A percentile compares a stretch with the other conserved stretches of the same genome.
Conservation (phyloP, 2,329 filamentous ascomycete species). For the Aureobasidium zeae region DNA sequence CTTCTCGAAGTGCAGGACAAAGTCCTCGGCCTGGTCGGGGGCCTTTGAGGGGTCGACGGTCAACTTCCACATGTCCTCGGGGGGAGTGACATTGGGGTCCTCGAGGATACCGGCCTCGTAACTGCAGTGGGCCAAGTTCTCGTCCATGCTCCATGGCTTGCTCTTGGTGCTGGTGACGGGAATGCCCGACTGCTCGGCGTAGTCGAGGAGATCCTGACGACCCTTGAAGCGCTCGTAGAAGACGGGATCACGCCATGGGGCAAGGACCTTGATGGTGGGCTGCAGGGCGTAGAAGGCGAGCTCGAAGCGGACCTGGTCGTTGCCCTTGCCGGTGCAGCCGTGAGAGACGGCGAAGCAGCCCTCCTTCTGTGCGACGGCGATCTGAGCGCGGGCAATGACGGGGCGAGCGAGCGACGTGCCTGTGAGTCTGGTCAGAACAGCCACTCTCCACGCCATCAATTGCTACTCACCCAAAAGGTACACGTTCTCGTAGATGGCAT, state of each 20-base stretch:
- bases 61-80: constrained; percentile 72
- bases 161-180: constrained; percentile 65
- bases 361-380: constrained; percentile 54
- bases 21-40: constrained; percentile 60
- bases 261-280: constrained; percentile 60
- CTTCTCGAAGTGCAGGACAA: constrained; percentile 64
- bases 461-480: constrained; percentile 43
- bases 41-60: constrained; percentile 57
- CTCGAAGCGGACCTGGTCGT: constrained; percentile 59
- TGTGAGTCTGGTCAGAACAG: neutral
- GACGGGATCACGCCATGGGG: constrained; percentile 62
- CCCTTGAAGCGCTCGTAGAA: constrained; percentile 65
- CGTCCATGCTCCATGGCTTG: constrained; percentile 60
- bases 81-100: constrained; percentile 54
- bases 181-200: constrained; percentile 56
- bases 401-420: constrained; percentile 51
- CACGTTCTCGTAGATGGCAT: constrained; percentile 38
- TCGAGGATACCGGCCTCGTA: constrained; percentile 75
- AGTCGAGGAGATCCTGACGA: constrained; percentile 63
- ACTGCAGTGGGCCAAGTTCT: constrained; percentile 65
- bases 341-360: constrained; percentile 42
- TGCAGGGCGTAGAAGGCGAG: constrained; percentile 53
- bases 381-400: constrained; percentile 59
- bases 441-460: constrained; percentile 20
- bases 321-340: constrained; percentile 56